Percentiles rank a stretch among this genome's conserved stretches.
Conservation (phyloP, 441 rosid genomes). For the Bruguiera hainesii region DNA sequence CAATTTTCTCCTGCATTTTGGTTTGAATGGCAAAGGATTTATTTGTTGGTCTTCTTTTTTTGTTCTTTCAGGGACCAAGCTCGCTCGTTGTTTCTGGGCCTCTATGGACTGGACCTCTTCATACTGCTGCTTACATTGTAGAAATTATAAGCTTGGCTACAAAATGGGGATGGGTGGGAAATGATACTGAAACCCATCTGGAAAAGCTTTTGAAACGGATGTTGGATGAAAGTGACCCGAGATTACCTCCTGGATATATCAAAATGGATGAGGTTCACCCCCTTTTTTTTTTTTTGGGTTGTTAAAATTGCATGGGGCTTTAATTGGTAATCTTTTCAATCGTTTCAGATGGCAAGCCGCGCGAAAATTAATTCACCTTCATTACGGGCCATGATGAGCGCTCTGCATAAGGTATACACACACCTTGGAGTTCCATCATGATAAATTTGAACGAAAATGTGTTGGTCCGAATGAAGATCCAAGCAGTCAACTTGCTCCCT, state of each 20-base stretch:
- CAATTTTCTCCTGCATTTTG: too few species aligned
- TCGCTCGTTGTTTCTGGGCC: constrained; percentile 73
- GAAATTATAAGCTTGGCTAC: constrained; percentile 65
- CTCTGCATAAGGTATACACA: constrained; percentile 48
- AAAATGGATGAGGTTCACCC: constrained; percentile 73
- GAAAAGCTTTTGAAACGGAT: constrained; percentile 64
- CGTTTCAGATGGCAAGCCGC: constrained; percentile 68
- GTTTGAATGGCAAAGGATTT: too few species aligned
- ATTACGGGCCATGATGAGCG: constrained; percentile 50
- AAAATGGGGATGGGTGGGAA: constrained; percentile 72
- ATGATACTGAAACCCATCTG: constrained; percentile 49
- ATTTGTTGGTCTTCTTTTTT: not conserved
- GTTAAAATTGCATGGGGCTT: not conserved
- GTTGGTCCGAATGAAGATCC: too few species aligned
- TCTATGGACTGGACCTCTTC: constrained; percentile 88
- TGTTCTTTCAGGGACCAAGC: constrained; percentile 35
- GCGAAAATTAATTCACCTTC: constrained; percentile 78
- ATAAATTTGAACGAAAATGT: too few species aligned
- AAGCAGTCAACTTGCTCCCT: too few species aligned
- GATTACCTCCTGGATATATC: constrained; percentile 77
- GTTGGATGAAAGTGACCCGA: constrained; percentile 82
- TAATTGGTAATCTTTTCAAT: not conserved
- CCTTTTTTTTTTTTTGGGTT: not conserved
- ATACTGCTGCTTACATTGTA: constrained; percentile 43
- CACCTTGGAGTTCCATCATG: too few species aligned